Conservation (phyloP, 2,329 filamentous ascomycete genomes). For the Sporothrix pallida region DNA sequence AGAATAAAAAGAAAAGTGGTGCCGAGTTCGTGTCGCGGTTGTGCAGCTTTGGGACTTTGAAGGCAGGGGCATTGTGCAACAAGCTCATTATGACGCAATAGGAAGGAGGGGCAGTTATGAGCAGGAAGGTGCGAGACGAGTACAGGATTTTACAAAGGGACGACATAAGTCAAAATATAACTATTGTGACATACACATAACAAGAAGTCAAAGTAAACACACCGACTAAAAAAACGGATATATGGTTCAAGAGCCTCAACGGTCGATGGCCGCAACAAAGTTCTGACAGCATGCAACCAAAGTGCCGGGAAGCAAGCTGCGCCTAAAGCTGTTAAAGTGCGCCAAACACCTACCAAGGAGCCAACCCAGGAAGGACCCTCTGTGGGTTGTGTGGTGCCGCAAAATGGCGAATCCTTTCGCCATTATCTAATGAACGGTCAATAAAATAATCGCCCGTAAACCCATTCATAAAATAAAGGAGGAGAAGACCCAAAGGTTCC, state of each 20-base stretch:
- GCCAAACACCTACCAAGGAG: neutral
- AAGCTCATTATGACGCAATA: constrained; percentile 1
- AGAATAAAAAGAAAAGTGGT: neutral
- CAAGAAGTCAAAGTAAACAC: neutral
- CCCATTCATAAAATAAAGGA: neutral
- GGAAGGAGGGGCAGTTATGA: neutral
- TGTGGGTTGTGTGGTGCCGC: neutral
- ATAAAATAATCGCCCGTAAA: too few species aligned
- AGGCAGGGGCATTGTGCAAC: neutral
- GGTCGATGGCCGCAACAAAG: constrained; percentile 1
- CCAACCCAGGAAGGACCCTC: neutral
- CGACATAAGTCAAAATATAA: neutral
- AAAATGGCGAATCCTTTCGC: too few species aligned
- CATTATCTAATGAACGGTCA: too few species aligned
- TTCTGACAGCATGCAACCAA: constrained; percentile 17
- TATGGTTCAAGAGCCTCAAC: neutral
- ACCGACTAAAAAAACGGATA: neutral
- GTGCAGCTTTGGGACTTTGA: neutral
- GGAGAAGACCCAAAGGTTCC: neutral
- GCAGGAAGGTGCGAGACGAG: neutral
- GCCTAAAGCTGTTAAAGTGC: neutral
- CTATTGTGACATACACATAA: neutral
- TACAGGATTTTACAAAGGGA: neutral
- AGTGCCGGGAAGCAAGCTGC: constrained; percentile 1
- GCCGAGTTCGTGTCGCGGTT: neutral